Evolutionary conservation across 116 monocot species (phyloP).

Genomic region (Posidonia oceanica): DNA sequence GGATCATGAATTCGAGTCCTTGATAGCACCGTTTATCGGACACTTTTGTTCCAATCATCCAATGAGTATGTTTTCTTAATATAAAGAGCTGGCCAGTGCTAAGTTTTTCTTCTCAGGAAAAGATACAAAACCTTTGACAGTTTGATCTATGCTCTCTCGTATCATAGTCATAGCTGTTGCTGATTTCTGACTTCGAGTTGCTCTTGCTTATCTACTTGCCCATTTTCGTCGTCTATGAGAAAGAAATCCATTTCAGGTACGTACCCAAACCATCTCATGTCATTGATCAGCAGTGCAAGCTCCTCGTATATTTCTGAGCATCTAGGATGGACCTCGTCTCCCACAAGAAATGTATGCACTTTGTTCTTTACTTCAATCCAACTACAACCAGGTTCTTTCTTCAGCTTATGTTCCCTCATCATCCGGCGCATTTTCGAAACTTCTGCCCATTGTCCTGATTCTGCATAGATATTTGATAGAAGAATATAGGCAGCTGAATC

Average conservation of each 20-base stretch:
- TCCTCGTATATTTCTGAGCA: conserved; percentile 31
- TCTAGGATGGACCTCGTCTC: conserved; percentile 53
- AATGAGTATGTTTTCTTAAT: too few relatives aligned
- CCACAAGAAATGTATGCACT: conserved; percentile 54
- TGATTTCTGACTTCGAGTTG: not conserved
- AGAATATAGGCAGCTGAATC: conserved; percentile 70
- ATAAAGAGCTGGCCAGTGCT: too few relatives aligned
- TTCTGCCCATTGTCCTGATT: conserved; percentile 54
- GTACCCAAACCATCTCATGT: conserved; percentile 37
- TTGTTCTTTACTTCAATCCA: conserved; percentile 75
- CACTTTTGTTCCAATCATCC: too few relatives aligned
- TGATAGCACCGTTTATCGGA: too few relatives aligned
- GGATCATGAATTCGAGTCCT: too few relatives aligned
- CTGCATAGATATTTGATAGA: conserved; percentile 65
- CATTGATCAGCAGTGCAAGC: conserved; percentile 31
- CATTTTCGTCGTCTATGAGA: not conserved
- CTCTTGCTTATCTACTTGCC: not conserved
- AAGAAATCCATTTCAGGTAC: conserved; percentile 15
- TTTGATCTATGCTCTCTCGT: too few relatives aligned
- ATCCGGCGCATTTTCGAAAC: conserved; percentile 55
- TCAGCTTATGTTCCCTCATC: conserved; percentile 50
- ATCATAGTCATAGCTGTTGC: not conserved
- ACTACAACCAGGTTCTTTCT: conserved; percentile 92
- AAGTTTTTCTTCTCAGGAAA: too few relatives aligned
- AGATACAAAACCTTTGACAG: too few relatives aligned